Evolutionary conservation across 2,329 filamentous ascomycete genomes (phyloP).

Genomic region (Periglandula ipomoeae): DNA sequence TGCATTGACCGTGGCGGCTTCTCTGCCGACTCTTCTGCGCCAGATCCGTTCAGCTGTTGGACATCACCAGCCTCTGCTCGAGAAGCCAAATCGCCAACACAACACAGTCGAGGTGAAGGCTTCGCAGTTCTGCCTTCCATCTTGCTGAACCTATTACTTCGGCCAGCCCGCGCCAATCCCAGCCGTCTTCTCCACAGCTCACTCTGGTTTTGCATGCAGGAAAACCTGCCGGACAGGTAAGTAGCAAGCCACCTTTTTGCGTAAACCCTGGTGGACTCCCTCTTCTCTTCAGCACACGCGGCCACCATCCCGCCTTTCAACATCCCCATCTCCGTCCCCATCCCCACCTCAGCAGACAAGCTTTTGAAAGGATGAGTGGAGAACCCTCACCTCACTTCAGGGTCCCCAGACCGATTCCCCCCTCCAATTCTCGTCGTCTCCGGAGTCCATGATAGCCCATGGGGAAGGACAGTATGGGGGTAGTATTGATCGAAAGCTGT

Average conservation of each 20-base stretch:
- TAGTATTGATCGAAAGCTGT: not conserved
- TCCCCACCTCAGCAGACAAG: not conserved
- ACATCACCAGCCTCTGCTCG: not conserved
- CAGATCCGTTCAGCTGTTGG: not conserved
- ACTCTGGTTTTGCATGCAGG: not conserved
- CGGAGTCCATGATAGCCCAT: constrained; percentile 3
- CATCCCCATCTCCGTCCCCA: not conserved
- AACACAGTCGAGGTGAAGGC: no score
- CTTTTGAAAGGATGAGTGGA: no score
- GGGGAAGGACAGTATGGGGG: constrained; percentile 2
- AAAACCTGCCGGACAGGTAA: not conserved
- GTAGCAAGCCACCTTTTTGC: constrained; percentile 1
- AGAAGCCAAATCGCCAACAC: no score
- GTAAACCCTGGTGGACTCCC: no score
- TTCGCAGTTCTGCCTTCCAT: no score
- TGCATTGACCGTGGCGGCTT: not conserved
- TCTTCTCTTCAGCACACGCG: not conserved
- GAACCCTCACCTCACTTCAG: not conserved
- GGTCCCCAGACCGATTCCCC: constrained; percentile 2
- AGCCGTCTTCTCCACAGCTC: not conserved
- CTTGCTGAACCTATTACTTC: not conserved
- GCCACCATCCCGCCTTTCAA: not conserved
- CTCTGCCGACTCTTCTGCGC: not conserved
- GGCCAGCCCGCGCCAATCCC: not conserved
- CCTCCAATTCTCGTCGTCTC: not conserved